A percentile compares a stretch with the other conserved stretches of the same genome.
These are phyloP conservation scores for Botrytis aclada DNA, from an alignment of 2,329 filamentous ascomycete genomes.

Conservation along the genomic window DNA sequence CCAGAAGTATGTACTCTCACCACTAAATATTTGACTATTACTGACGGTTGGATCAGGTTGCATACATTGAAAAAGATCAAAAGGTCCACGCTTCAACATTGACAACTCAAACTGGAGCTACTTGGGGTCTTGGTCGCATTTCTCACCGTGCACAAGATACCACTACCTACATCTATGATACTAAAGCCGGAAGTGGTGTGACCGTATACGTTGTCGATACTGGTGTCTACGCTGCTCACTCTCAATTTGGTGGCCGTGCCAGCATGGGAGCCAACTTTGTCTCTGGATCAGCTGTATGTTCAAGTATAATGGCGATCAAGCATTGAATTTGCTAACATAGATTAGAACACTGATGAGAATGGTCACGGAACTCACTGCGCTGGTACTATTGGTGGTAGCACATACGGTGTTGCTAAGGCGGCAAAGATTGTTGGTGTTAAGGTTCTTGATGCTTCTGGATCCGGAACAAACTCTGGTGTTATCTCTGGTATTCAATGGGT, in stretches of 20 bases:
- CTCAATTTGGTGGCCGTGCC: conserved; percentile 40
- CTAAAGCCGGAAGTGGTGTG: conserved; percentile 36
- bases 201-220: conserved; percentile 41
- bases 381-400: conserved; percentile 39
- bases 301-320: conserved; percentile 17
- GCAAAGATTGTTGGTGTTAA: conserved; percentile 42
- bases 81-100: conserved; percentile 36
- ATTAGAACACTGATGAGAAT: conserved; percentile 39
- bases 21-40: neutral
- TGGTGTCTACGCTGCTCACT: conserved; percentile 38
- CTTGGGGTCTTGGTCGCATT: conserved; percentile 39
- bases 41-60: conserved; percentile 26
- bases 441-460: conserved; percentile 37
- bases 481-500: conserved; percentile 42
- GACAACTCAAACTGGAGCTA: conserved; percentile 30
- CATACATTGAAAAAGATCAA: conserved; percentile 35
- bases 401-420: conserved; percentile 43
- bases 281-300: conserved; percentile 28
- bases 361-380: conserved; percentile 45
- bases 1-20: conserved; percentile 29
- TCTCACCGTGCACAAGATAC: conserved; percentile 33
- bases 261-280: conserved; percentile 38
- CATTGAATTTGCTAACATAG: conserved; percentile 7
- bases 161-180: conserved; percentile 38
- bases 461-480: conserved; percentile 39